phyloP scores from a whole-genome alignment of 2,329 filamentous ascomycete genomes.

The Alternaria incomplexa region DNA sequence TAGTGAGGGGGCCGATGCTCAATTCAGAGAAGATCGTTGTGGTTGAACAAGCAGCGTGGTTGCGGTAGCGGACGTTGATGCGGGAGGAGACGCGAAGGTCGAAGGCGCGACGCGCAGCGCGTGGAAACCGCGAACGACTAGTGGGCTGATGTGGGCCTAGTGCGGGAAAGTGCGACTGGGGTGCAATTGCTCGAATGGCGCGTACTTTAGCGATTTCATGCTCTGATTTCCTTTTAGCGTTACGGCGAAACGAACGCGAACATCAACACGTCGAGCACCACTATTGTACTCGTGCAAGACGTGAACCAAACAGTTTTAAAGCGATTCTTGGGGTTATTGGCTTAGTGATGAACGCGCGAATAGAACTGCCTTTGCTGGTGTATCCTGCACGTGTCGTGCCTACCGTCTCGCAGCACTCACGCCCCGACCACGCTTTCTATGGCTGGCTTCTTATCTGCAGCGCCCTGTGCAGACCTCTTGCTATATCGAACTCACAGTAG shows the following conservation, averaged over 20 bases:
- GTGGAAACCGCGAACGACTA: constrained; percentile 21
- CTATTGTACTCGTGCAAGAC: background rate
- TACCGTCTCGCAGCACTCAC: background rate
- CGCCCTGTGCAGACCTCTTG: background rate
- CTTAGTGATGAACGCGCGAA: background rate
- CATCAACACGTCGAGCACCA: background rate
- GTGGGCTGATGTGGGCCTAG: constrained; percentile 7
- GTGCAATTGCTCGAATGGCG: constrained; percentile 2
- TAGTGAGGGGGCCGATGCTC: background rate
- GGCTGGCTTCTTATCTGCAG: background rate
- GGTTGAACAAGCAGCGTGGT: constrained; percentile 9
- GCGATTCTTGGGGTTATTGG: background rate
- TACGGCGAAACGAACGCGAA: background rate
- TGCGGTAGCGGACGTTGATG: constrained; percentile 15
- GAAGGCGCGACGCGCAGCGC: constrained; percentile 33
- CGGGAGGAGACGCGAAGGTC: constrained; percentile 30
- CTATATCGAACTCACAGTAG: background rate
- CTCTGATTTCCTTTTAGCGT: constrained; percentile 12
- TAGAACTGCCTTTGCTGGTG: background rate
- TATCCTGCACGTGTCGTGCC: background rate
- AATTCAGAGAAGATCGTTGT: constrained; percentile 1
- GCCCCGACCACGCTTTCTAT: constrained; percentile 3
- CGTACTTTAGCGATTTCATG: constrained; percentile 6
- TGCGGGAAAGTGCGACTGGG: background rate
- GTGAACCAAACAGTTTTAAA: too few species aligned